Percentiles rank a stretch among this genome's conserved stretches.
Evolutionary conservation across 1,139 yeast genomes (phyloP).

Genomic region (Saccharomyces hybrid): DNA sequence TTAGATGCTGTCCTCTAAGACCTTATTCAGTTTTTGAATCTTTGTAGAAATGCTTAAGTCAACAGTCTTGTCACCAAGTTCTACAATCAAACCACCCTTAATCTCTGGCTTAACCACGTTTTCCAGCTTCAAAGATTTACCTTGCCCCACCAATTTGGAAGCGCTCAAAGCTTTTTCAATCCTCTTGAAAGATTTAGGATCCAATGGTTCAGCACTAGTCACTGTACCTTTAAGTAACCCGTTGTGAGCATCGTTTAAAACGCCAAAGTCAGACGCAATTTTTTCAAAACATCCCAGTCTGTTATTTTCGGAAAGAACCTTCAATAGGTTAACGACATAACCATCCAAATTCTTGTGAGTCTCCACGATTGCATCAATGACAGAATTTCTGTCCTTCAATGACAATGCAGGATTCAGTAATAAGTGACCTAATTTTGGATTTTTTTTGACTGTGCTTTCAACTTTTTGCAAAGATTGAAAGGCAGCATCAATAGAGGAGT

Average conservation of each 20-base stretch:
- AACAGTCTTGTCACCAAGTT: conserved; percentile 94
- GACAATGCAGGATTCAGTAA: conserved; percentile 82
- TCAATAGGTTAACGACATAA: conserved; percentile 72
- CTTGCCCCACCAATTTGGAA: conserved; percentile 76
- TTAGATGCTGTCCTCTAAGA: conserved; percentile 75
- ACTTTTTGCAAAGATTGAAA: conserved; percentile 59
- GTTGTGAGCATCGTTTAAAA: conserved; percentile 79
- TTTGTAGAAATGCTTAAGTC: conserved; percentile 84
- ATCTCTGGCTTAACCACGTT: conserved; percentile 85
- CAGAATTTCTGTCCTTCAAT: conserved; percentile 61
- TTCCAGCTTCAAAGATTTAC: conserved; percentile 76
- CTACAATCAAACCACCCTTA: conserved; percentile 92
- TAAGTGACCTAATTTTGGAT: conserved; percentile 53
- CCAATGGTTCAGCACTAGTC: conserved; percentile 83
- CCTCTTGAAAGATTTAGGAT: conserved; percentile 70
- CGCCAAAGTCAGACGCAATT: conserved; percentile 64
- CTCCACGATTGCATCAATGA: conserved; percentile 50
- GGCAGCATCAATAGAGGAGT: conserved; percentile 67
- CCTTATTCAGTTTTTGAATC: conserved; percentile 83
- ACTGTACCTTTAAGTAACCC: conserved; percentile 93
- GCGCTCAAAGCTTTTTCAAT: conserved; percentile 71
- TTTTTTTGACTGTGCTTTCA: conserved; percentile 49
- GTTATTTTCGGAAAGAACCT: conserved; percentile 90
- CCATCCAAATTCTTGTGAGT: conserved; percentile 53
- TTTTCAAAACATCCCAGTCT: conserved; percentile 65